Conservation (phyloP, 805 yeast genomes). For the Debaryomyces tyrocola region DNA sequence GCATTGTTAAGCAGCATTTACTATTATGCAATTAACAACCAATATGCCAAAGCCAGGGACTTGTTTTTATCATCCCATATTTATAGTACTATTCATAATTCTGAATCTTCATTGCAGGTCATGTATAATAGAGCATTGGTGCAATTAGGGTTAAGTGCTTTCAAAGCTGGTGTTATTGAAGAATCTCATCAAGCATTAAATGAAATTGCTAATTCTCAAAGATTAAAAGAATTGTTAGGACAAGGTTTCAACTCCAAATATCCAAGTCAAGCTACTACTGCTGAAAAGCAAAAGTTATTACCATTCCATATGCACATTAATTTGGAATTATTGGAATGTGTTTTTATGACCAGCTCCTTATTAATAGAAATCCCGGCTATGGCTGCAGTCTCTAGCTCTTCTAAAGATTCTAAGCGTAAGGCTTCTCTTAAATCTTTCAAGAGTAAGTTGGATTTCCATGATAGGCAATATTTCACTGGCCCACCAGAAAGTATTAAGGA, state of each 20-base stretch:
- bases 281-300: constrained; percentile 77
- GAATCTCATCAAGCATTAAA: constrained; percentile 86
- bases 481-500: constrained; percentile 98
- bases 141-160: constrained; percentile 94
- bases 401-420: constrained; percentile 60
- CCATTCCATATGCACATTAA: constrained; percentile 99
- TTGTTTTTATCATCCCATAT: constrained; percentile 84
- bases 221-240: constrained; percentile 89
- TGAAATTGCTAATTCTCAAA: constrained; percentile 82
- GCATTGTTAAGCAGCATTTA: constrained; percentile 85
- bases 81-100: constrained; percentile 77
- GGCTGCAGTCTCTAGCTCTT: constrained; percentile 67
- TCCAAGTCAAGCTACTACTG: constrained; percentile 52
- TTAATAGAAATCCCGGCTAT: constrained; percentile 89
- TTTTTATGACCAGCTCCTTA: constrained; percentile 85
- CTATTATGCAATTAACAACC: constrained; percentile 86
- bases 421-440: constrained; percentile 79
- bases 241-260: constrained; percentile 79
- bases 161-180: constrained; percentile 80
- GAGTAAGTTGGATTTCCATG: constrained; percentile 87
- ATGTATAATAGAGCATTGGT: constrained; percentile 93
- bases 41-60: constrained; percentile 82
- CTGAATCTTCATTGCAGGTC: constrained; percentile 86
- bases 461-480: constrained; percentile 92
- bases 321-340: constrained; percentile 90